Evolutionary conservation across 345 rosid species (phyloP), one percentile per base, ranked within the genome.

Genomic region (Eucalyptus curtisii): DNA sequence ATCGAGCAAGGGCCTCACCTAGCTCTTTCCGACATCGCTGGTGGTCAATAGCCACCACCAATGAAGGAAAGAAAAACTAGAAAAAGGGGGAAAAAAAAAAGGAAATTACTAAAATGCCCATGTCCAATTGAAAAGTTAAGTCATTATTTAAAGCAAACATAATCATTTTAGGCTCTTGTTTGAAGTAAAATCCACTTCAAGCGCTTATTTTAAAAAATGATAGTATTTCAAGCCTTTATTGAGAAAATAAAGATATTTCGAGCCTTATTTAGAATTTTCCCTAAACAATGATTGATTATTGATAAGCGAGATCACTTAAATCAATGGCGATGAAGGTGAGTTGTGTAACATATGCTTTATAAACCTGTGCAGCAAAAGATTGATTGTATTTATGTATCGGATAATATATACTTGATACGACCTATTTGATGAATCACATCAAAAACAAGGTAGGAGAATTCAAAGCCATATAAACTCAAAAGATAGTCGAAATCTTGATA

Each of bases 91-190:
- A 8, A 49, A 49, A 7, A 6, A 17, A 50, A 3, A 52, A 3
- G 24, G 0, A 20, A 52, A 52, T 8, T 52, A 52, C 57, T 52
- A 52, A 52, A 20, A 52, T 52, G 0, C 57, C 25, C 25, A 7
- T 52, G 25, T 7, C 0, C 0, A 20, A 0, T 52, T 0, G 0
- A 52, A 52, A 52, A 19, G 0, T 52, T 0, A 52, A 52, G 10
- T 52, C 57, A 1, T 19, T 52, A 19, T 52, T 52, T 52, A 52
- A 52, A 19, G 7, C 0, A 52, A 3, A 0, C 57, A 1, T 7
- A 52, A 52, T 52, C 0, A 20, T 20, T 52, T 19, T 25, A 20
- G 0, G 0, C 10, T 52, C 57, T 8, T 52, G 0, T 52, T 52
- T 52, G 0, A 52, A 52, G 0, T 0, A 52, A 52, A 52, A 52